These are phyloP conservation scores for Septoria petroselini DNA, from an alignment of 2,329 filamentous ascomycete genomes.

Conservation along the genomic window DNA sequence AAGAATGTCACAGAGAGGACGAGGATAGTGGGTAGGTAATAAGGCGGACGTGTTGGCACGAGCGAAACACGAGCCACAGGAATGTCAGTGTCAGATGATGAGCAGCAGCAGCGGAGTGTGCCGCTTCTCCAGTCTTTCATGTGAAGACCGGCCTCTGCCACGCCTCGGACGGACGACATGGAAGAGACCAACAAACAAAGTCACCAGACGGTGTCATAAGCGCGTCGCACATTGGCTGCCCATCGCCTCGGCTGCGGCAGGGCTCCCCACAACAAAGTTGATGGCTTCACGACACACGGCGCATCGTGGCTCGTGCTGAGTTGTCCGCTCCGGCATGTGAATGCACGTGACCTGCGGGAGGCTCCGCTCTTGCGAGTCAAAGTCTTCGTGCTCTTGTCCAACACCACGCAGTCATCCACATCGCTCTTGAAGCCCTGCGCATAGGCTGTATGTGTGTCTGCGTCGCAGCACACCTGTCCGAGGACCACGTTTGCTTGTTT, in stretches of 20 bases:
- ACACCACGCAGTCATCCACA: not conserved
- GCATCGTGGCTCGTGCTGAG: not conserved
- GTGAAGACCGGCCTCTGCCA: not conserved
- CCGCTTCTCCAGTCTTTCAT: conserved; percentile 8
- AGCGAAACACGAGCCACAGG: conserved; percentile 11
- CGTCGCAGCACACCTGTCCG: too few relatives aligned
- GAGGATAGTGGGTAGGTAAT: not conserved
- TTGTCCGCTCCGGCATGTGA: not conserved
- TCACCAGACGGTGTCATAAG: not conserved
- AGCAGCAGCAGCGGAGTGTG: not conserved
- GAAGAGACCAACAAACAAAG: not conserved
- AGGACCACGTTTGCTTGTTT: too few relatives aligned
- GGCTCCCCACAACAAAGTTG: not conserved
- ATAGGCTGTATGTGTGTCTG: too few relatives aligned
- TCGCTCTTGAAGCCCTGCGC: too few relatives aligned
- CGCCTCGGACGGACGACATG: too few relatives aligned
- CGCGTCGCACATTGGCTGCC: not conserved
- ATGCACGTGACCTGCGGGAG: not conserved
- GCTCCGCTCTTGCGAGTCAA: not conserved
- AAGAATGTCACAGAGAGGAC: not conserved
- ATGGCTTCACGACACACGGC: too few relatives aligned
- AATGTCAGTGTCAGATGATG: conserved; percentile 4
- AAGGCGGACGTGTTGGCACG: conserved; percentile 3
- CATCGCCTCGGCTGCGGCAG: not conserved
- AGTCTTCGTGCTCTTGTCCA: not conserved